Evolutionary conservation across 176 grass and related monocot species (phyloP), one percentile per base, ranked within the genome.

Genomic region (Oryza nivara): DNA sequence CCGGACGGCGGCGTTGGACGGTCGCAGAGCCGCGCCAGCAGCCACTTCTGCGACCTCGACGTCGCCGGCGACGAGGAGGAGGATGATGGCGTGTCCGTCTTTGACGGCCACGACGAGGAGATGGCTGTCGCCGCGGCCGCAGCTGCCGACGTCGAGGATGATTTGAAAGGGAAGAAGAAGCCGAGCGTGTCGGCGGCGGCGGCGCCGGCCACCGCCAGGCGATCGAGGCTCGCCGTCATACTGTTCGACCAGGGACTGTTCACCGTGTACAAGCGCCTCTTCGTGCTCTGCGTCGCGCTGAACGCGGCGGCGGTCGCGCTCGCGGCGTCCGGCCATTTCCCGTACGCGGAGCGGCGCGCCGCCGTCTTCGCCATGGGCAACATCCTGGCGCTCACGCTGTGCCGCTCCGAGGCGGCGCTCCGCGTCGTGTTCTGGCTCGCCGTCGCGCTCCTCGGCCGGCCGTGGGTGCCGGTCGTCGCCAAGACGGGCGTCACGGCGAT

Each of bases 241-340:
- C 84, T 94, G 22, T 85, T 92, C 2, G 92, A 92, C 81, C 87
- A 95, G 77, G 90, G 90, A 17, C 11, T 95, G 75, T 95, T 95
- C 85, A 95, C 93, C 20, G 90, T 95, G 51, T 95, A 95, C 90
- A 95, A 95, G 82, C 79, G 85, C 16, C 90, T 95, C 61, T 92
- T 92, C 82, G 11, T 58, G 11, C 71, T 86, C 17, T 95, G 81
- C 54, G 43, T 88, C 40, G 61, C 15, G 11, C 38, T 92, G 6
- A 95, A 95, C 74, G 40, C 81, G 0, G 44, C 49, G 41, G 88
- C 15, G 15, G 36, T 95, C 13, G 60, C 52, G 26, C 75, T 88
- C n/a, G 90, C 93, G 6, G 60, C 79, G 1, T 67, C 85, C 16
- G 79, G 88, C 1, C 82, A 35, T 73, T 95, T 95, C 73, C 77